These are phyloP conservation scores for Stylosanthes scabra DNA, from an alignment of 331 rosid species.

Conservation along the genomic window DNA sequence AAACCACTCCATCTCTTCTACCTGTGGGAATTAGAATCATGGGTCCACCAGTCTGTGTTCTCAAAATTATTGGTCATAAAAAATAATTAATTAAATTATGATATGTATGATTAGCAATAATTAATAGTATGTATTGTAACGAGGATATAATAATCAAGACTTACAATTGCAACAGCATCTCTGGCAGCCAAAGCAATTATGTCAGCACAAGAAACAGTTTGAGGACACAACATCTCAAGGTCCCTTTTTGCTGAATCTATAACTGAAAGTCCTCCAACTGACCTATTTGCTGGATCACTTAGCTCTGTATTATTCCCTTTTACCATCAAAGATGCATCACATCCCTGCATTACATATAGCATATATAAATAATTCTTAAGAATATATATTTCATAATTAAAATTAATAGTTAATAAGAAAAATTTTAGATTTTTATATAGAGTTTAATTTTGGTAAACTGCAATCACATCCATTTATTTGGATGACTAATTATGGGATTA, in stretches of 20 bases:
- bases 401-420: too few relatives aligned
- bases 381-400: too few relatives aligned
- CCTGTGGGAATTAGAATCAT: slow-evolving; percentile 70
- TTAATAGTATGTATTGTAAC: neutral
- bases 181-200: slow-evolving; percentile 67
- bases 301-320: slow-evolving; percentile 69
- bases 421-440: too few relatives aligned
- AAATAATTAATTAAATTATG: neutral
- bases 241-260: slow-evolving; percentile 67
- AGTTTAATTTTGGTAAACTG: too few relatives aligned
- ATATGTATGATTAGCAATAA: neutral
- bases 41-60: slow-evolving; percentile 76
- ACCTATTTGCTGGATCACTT: slow-evolving; percentile 68
- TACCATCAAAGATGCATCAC: slow-evolving; percentile 75
- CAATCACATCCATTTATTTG: too few relatives aligned
- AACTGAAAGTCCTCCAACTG: slow-evolving; percentile 70
- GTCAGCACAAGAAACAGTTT: slow-evolving; percentile 80
- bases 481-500: too few relatives aligned
- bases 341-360: slow-evolving; percentile 63
- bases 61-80: neutral
- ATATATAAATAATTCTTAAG: neutral
- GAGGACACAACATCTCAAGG: slow-evolving; percentile 68
- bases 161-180: slow-evolving; percentile 55
- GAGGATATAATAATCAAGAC: slow-evolving; percentile 20
- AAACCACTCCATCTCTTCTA: slow-evolving; percentile 70